Conservation (phyloP, 169 alveolate genomes). For the Plasmodium sp. region DNA sequence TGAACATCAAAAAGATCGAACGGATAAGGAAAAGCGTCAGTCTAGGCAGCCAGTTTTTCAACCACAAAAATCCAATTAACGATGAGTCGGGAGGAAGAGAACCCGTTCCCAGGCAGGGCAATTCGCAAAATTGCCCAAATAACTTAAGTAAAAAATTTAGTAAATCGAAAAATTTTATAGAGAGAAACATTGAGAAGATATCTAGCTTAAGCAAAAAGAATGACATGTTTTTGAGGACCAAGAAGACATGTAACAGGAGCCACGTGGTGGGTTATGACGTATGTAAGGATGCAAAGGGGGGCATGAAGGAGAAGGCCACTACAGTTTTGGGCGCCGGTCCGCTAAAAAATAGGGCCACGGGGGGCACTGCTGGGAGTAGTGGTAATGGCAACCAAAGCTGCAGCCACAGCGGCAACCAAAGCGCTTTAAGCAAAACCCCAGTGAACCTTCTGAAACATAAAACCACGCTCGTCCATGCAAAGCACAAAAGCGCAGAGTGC, state of each 20-base stretch:
- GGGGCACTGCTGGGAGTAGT: not conserved
- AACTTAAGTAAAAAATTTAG: conserved; percentile 9
- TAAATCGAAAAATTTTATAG: conserved; percentile 54
- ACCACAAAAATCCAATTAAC: not conserved
- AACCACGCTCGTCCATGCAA: not conserved
- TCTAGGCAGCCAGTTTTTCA: not conserved
- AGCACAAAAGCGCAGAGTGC: conserved; percentile 16
- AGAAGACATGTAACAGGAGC: conserved; percentile 41
- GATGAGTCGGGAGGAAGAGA: not conserved
- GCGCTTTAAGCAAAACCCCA: not conserved
- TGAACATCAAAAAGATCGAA: conserved; percentile 65
- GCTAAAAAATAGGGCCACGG: conserved; percentile 7
- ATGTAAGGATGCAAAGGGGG: conserved; percentile 18
- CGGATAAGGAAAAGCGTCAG: conserved; percentile 47
- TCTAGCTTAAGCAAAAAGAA: conserved; percentile 59
- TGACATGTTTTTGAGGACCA: conserved; percentile 19
- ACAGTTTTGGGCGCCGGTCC: not conserved
- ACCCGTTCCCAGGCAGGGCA: not conserved
- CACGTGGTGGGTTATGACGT: conserved; percentile 28
- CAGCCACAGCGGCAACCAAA: not conserved
- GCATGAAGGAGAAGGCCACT: not conserved
- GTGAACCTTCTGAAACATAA: not conserved
- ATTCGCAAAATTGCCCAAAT: conserved; percentile 1
- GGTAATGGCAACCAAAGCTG: not conserved
- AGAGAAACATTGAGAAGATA: conserved; percentile 64